Conservation (phyloP, 129 eudicot species). For the Artemisia argyi region DNA sequence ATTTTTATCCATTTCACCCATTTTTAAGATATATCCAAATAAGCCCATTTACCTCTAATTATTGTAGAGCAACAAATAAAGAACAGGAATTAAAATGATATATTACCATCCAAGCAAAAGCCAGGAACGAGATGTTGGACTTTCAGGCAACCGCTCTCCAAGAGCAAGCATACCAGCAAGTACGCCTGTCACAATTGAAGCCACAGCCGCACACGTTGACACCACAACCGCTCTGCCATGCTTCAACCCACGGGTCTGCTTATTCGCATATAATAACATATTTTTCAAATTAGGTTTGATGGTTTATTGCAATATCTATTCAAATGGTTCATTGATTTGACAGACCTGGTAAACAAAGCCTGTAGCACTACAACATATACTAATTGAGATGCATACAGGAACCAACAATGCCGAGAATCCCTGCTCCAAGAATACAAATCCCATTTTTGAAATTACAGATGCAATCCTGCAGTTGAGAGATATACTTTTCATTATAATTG, state of each 20-base stretch:
- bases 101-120: slow-evolving; percentile 93
- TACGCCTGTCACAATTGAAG: slow-evolving; percentile 97
- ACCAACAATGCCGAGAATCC: slow-evolving; percentile 78
- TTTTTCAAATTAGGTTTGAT: neutral
- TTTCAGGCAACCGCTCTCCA: slow-evolving; percentile 89
- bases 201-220: slow-evolving; percentile 98
- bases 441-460: slow-evolving; percentile 94
- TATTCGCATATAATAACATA: slow-evolving; percentile 2
- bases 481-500: neutral
- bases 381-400: slow-evolving; percentile 78
- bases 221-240: slow-evolving; percentile 98
- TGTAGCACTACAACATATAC: slow-evolving; percentile 87
- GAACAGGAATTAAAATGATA: neutral
- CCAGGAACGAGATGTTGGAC: slow-evolving; percentile 70
- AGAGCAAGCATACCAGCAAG: slow-evolving; percentile 98
- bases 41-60: neutral
- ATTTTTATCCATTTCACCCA: neutral
- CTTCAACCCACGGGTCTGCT: slow-evolving; percentile 91
- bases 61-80: neutral
- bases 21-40: neutral
- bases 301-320: neutral
- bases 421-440: slow-evolving; percentile 91
- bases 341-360: slow-evolving; percentile 91
- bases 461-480: slow-evolving; percentile 70
- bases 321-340: neutral